phyloP scores from a whole-genome alignment of 116 monocot species.

The Posidonia oceanica region DNA sequence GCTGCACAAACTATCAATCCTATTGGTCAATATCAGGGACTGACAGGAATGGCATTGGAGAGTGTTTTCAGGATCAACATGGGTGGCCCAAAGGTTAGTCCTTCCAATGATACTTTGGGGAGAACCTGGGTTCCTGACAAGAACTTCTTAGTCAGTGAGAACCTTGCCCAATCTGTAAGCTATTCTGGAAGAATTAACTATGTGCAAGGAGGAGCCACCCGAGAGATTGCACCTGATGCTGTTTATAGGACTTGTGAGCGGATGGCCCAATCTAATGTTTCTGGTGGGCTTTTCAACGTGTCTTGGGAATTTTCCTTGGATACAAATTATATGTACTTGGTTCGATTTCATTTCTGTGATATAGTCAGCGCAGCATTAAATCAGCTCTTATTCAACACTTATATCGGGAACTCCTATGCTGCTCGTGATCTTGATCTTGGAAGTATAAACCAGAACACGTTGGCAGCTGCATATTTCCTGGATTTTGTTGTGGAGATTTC shows the following conservation, averaged over 20 bases:
- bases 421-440: conserved; percentile 30
- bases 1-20: conserved; percentile 24
- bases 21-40: conserved; percentile 8
- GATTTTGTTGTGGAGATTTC: conserved; percentile 31
- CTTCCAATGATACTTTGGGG: conserved; percentile 40
- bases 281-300: conserved; percentile 18
- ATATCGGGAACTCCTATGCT: conserved; percentile 20
- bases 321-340: conserved; percentile 14
- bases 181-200: conserved; percentile 18
- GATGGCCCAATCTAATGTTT: not conserved
- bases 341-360: conserved; percentile 48
- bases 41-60: conserved; percentile 34
- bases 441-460: not conserved
- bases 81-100: conserved; percentile 36
- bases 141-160: conserved; percentile 19
- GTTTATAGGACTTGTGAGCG: conserved; percentile 4
- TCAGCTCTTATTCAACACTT: conserved; percentile 35
- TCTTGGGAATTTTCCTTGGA: conserved; percentile 35
- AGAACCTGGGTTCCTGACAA: conserved; percentile 56
- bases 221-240: conserved; percentile 37
- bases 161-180: conserved; percentile 8
- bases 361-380: conserved; percentile 24
- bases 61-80: conserved; percentile 53
- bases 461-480: conserved; percentile 28
- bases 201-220: conserved; percentile 24